A percentile compares a stretch with the other conserved stretches of the same genome.
Evolutionary conservation across 495 filamentous ascomycete species (phyloP).

Genomic region (Penicillium subrubescens): DNA sequence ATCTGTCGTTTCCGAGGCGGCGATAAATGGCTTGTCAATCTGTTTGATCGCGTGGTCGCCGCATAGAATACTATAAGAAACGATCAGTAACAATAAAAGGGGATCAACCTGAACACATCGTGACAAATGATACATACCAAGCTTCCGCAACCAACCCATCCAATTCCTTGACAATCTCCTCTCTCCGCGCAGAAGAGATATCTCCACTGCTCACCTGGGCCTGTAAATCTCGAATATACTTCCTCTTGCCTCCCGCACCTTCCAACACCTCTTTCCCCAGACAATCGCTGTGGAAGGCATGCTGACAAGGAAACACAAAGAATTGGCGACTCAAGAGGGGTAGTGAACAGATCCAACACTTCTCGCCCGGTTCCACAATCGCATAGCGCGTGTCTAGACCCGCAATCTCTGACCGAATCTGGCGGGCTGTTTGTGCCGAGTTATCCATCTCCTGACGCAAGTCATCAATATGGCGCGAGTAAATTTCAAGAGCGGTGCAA

Average conservation of each 20-base stretch:
- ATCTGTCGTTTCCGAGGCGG: slow-evolving; percentile 63
- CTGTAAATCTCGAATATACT: slow-evolving; percentile 83
- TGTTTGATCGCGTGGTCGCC: slow-evolving; percentile 91
- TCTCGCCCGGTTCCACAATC: slow-evolving; percentile 94
- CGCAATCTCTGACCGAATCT: slow-evolving; percentile 85
- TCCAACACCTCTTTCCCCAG: slow-evolving; percentile 81
- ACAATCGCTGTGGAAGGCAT: slow-evolving; percentile 95
- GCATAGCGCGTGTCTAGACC: slow-evolving; percentile 86
- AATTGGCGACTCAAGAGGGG: slow-evolving; percentile 88
- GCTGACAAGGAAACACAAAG: slow-evolving; percentile 97
- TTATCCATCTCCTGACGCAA: slow-evolving; percentile 98
- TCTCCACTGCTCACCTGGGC: slow-evolving; percentile 73
- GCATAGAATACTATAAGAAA: slow-evolving; percentile 65
- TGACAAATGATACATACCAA: slow-evolving; percentile 59
- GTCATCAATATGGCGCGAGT: slow-evolving; percentile 82
- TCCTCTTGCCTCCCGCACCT: slow-evolving; percentile 68
- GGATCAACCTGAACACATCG: not conserved
- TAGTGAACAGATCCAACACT: slow-evolving; percentile 83
- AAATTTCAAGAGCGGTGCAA: slow-evolving; percentile 88
- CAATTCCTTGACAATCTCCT: slow-evolving; percentile 83
- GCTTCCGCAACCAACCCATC: slow-evolving; percentile 81
- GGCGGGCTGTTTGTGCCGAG: slow-evolving; percentile 77
- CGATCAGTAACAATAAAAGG: slow-evolving; percentile 12
- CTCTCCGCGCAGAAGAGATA: slow-evolving; percentile 64
- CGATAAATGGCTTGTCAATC: slow-evolving; percentile 90